Evolutionary conservation across 805 yeast species (phyloP).

Genomic region (Teunomyces aglyptinius): DNA sequence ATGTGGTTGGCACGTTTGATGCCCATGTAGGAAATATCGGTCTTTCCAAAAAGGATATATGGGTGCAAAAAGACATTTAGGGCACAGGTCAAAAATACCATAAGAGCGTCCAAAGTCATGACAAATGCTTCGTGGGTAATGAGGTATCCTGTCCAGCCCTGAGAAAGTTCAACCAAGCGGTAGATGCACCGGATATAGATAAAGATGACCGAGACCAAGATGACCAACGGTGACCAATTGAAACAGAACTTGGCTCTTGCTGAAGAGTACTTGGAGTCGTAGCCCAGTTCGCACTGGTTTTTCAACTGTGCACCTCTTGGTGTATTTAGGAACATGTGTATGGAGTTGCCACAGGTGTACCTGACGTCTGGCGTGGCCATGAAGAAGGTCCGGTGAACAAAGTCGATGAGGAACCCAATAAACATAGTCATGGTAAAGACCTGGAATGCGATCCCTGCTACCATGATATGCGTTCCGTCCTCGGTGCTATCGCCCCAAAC

Average conservation of each 20-base stretch:
- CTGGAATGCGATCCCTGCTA: conserved; percentile 78
- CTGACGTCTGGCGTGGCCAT: conserved; percentile 20
- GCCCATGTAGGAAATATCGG: conserved; percentile 21
- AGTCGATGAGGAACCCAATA: conserved; percentile 46
- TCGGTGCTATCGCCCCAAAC: conserved; percentile 23
- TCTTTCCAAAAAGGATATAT: conserved; percentile 53
- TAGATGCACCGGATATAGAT: conserved; percentile 69
- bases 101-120: conserved; percentile 28
- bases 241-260: conserved; percentile 38
- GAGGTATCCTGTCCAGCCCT: conserved; percentile 70
- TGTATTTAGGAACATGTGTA: conserved; percentile 22
- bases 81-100: conserved; percentile 23
- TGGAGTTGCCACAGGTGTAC: conserved; percentile 23
- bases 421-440: conserved; percentile 68
- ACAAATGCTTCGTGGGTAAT: conserved; percentile 50
- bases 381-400: conserved; percentile 42
- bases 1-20: not conserved
- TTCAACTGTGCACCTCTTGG: conserved; percentile 15
- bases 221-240: conserved; percentile 42
- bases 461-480: conserved; percentile 65
- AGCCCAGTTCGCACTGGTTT: conserved; percentile 22
- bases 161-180: conserved; percentile 67
- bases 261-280: conserved; percentile 32
- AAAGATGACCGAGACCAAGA: conserved; percentile 49
- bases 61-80: conserved; percentile 53